Base-by-base conservation (phyloP, 140 eudicot species). In the Flaveria floridana region DNA sequence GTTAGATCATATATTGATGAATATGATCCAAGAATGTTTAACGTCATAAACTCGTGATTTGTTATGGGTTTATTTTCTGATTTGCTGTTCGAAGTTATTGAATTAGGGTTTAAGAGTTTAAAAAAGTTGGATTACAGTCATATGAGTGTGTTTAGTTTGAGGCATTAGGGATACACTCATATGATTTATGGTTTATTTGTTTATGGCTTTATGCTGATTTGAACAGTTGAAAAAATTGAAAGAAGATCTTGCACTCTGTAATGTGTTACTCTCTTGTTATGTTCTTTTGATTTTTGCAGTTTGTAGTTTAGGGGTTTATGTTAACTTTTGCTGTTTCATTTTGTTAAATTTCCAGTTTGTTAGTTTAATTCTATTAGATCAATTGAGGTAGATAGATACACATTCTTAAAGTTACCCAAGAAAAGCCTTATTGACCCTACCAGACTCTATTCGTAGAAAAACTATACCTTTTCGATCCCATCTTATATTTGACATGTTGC, bases 21-120 rank as follows among this genome's bases (percentile, higher is more conserved):
- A 16, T 16, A 65, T 65, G 30, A 65, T 65, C 71, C 48, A 64
- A 34, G 23, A 64, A 64, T 6, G 13, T 61, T 13, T 61, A 39
- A 61, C 19, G 8, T 26, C 10, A 26, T 26, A 61, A 61, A 4
- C 67, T 12, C 9, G 9, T 25, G 25, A 26, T 61, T 11, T 64
- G 70, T 37, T 64, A 23, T 34, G 6, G 21, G 7, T 6, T 6
- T 37, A 64, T 64, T 12, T 61, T 26, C 44, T 26, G 25, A 6
- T 64, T n/a, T 64, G 48, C 16, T 37, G 65, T 21, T 58, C 37
- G 13, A 30, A 15, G 70, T 64, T 30, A 14, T 34, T 64, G 21
- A 64, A 64, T 34, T 64, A 34, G 70, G 48, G 48, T 14, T 30
- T 64, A 12, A 64, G 48, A n/a, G 47, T 63, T 28, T 30, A 14